Base-by-base conservation (phyloP, 192 early-diverging fungal species). In the Helicostylum pulchrum region DNA sequence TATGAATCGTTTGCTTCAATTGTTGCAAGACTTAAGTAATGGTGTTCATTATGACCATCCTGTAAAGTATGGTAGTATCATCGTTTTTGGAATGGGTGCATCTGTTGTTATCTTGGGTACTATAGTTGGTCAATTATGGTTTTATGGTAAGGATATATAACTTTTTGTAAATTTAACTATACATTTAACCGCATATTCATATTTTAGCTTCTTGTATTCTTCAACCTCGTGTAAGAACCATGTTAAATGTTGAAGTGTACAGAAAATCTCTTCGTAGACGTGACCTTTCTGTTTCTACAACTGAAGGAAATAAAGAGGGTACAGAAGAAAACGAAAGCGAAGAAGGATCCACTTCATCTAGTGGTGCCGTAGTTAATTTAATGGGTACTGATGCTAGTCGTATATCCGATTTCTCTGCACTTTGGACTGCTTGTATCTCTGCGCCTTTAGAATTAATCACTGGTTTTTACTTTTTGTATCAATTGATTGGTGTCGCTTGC, bases 401-500 rank as follows among this genome's bases (percentile, higher is more conserved):
- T 56, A 70, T 92, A 3, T 69, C 77, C 3, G 83, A 83, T 30
- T 79, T 80, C 8, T 52, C 68, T 12, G 62, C 72, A 53, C 84
- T 81, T 56, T 68, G 80, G 66, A 73, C 83, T 52, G 70, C 77
- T 19, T 56, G 83, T n/a, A 74, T 87, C 63, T 78, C 71, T 5
- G 67, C 78, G 0, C 89, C 89, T 0, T 79, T 89, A 8, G 80
- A 82, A 42, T 72, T 93, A 14, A 46, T 75, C 1, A 70, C 93
- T 8, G 90, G 89, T 11, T 66, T 88, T 10, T 79, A 77, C 64
- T 76, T 86, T 54, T 71, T 98, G 32, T 87, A 94, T 72, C 77
- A 79, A 47, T 75, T 98, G 26, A 77, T 98, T 44, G 96, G 96
- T 21, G 78, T 79, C 47, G 82, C 91, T 1, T 92, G 88, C 11